Percentiles rank a stretch among this genome's conserved stretches.
Evolutionary conservation across 345 rosid genomes (phyloP).

Genomic region (Anastatica hierochuntica): DNA sequence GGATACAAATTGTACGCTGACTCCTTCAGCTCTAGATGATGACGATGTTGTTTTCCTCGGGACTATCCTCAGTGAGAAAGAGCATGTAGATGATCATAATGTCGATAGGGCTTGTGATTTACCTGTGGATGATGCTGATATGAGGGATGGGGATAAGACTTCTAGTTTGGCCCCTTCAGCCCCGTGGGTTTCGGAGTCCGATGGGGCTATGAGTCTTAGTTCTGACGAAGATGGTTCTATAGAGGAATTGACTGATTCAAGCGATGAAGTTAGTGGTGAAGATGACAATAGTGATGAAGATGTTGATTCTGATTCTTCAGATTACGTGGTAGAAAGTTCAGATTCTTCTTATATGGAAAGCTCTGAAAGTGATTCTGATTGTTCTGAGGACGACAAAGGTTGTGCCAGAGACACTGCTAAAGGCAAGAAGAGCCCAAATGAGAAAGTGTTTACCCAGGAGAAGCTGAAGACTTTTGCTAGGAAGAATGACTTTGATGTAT

Average conservation of each 20-base stretch:
- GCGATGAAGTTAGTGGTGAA: not conserved
- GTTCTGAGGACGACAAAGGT: conserved; percentile 23
- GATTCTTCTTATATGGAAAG: conserved; percentile 10
- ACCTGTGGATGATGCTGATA: not conserved
- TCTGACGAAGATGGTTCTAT: conserved; percentile 1
- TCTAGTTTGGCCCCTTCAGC: not conserved
- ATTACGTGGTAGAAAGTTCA: conserved; percentile 1
- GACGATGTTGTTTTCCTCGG: not conserved
- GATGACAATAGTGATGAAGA: conserved; percentile 1
- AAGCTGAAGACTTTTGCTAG: not conserved
- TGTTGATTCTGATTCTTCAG: conserved; percentile 16
- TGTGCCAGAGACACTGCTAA: not conserved
- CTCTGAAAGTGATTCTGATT: conserved; percentile 13
- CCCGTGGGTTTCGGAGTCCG: not conserved
- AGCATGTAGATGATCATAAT: not conserved
- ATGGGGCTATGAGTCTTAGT: conserved; percentile 8
- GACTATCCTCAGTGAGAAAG: not conserved
- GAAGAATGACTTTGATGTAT: conserved; percentile 1
- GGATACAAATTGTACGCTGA: no score
- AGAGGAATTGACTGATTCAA: not conserved
- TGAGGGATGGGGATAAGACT: not conserved
- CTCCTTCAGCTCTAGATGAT: no score
- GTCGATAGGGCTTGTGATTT: not conserved
- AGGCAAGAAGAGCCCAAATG: not conserved
- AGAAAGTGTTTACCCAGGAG: not conserved